Percentiles rank a stretch among this genome's conserved stretches.
Conservation (phyloP, 441 rosid genomes). For the Erysimum pusillum region DNA sequence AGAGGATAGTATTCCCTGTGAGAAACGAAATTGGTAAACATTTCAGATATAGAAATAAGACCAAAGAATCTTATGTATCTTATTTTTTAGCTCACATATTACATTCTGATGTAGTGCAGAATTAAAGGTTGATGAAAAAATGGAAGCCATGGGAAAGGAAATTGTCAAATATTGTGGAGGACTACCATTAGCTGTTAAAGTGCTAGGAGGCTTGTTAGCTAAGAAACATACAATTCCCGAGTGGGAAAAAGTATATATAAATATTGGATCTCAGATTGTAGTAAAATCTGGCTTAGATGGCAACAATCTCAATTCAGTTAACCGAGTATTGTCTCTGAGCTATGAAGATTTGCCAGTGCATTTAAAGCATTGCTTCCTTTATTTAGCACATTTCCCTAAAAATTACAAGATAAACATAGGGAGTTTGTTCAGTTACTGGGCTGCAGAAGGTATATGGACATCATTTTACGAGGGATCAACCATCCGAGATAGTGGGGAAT, state of each 20-base stretch:
- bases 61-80: no score
- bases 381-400: neutral
- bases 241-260: no score
- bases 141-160: neutral
- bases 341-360: neutral
- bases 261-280: neutral
- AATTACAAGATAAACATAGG: neutral
- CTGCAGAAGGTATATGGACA: neutral
- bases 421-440: neutral
- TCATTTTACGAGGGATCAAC: neutral
- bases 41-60: neutral
- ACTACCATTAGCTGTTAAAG: no score
- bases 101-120: neutral
- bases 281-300: neutral
- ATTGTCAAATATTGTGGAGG: no score
- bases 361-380: conserved; percentile 3
- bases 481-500: neutral
- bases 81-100: no score
- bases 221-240: no score
- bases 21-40: neutral
- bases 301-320: neutral
- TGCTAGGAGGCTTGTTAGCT: no score
- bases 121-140: neutral
- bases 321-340: neutral
- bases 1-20: neutral